Evolutionary conservation across 2,329 filamentous ascomycete genomes (phyloP).

Genomic region (Monilinia fructicola): DNA sequence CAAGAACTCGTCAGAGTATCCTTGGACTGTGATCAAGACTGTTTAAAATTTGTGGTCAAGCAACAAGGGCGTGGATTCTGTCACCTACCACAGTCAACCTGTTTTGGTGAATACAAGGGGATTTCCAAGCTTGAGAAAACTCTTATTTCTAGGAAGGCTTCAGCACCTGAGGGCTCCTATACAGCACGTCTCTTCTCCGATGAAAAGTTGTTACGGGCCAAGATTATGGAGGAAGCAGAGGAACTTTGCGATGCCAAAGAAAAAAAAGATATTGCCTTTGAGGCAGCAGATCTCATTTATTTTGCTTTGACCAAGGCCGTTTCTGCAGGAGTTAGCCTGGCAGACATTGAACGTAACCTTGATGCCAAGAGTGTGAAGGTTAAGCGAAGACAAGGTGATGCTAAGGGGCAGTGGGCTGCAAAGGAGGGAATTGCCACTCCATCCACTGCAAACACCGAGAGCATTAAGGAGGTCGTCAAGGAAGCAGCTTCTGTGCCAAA

Average conservation of each 20-base stretch:
- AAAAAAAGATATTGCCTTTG: slow-evolving; percentile 83
- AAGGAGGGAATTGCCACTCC: slow-evolving; percentile 66
- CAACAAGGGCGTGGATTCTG: slow-evolving; percentile 92
- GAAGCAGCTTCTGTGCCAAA: slow-evolving; percentile 52
- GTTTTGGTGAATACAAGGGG: slow-evolving; percentile 82
- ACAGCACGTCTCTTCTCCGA: slow-evolving; percentile 92
- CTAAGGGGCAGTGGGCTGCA: slow-evolving; percentile 88
- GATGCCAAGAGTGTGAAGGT: slow-evolving; percentile 96
- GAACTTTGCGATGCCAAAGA: slow-evolving; percentile 86
- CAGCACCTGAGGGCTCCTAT: slow-evolving; percentile 86
- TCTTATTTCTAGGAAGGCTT: slow-evolving; percentile 74
- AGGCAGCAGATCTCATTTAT: slow-evolving; percentile 93
- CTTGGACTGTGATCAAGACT: slow-evolving; percentile 91
- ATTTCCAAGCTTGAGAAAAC: slow-evolving; percentile 86
- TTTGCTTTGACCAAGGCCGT: slow-evolving; percentile 92
- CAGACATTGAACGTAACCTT: slow-evolving; percentile 88
- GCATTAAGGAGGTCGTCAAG: slow-evolving; percentile 46
- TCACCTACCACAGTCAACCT: slow-evolving; percentile 87
- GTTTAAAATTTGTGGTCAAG: slow-evolving; percentile 82
- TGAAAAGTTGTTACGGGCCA: slow-evolving; percentile 82
- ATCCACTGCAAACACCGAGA: slow-evolving; percentile 33
- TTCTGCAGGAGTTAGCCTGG: slow-evolving; percentile 76
- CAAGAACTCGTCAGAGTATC: slow-evolving; percentile 84
- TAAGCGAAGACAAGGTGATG: slow-evolving; percentile 87
- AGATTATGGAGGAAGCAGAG: slow-evolving; percentile 98